Conservation (phyloP, 352 stramenopile species). For the Phytophthora colocasiae region DNA sequence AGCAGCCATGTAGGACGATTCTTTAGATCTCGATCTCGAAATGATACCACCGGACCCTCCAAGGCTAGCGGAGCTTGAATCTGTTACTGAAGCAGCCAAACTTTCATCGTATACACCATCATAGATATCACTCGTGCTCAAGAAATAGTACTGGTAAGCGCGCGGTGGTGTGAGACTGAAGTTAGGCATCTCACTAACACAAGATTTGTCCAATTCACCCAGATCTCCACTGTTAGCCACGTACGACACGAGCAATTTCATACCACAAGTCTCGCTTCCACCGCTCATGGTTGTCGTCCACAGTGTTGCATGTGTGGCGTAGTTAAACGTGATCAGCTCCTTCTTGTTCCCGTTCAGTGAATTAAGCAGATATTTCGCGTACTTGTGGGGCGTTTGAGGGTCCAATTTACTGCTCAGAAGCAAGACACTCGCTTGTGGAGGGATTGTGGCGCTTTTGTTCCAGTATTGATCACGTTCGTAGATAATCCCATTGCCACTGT, state of each 20-base stretch:
- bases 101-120: slow-evolving; percentile 43
- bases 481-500: slow-evolving; percentile 35
- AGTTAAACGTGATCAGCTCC: slow-evolving; percentile 54
- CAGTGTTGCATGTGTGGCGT: slow-evolving; percentile 46
- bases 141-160: slow-evolving; percentile 29
- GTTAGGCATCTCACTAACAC: slow-evolving; percentile 39
- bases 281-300: slow-evolving; percentile 38
- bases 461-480: slow-evolving; percentile 68
- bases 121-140: slow-evolving; percentile 50
- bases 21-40: slow-evolving; percentile 1
- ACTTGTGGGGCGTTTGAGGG: slow-evolving; percentile 61
- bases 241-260: slow-evolving; percentile 53
- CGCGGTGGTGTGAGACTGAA: slow-evolving; percentile 39
- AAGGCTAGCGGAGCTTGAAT: slow-evolving; percentile 11
- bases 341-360: slow-evolving; percentile 44
- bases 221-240: slow-evolving; percentile 46
- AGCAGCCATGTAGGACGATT: slow-evolving; percentile 42
- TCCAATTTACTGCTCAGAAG: slow-evolving; percentile 62
- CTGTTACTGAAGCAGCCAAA: slow-evolving; percentile 19
- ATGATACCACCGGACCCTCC: not conserved
- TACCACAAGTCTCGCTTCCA: slow-evolving; percentile 46
- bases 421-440: slow-evolving; percentile 47
- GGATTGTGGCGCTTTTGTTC: slow-evolving; percentile 58
- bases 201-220: slow-evolving; percentile 50
- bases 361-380: slow-evolving; percentile 47